Base-by-base conservation (phyloP, 805 yeast species). In the Spathaspora passalidarum region DNA sequence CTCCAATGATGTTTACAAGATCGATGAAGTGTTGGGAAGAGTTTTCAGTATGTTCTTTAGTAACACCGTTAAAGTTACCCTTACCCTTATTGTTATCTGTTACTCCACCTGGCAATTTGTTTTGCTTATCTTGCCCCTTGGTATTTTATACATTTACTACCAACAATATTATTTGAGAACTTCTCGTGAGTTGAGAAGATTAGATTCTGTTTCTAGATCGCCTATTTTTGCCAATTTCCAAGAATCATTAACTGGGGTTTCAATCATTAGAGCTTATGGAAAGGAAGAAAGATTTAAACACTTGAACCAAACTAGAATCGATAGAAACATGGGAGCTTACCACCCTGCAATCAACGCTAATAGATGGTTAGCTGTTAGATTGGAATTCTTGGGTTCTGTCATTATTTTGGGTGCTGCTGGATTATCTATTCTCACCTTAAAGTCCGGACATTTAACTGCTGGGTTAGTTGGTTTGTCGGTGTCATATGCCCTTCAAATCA, bases 281-380 rank as follows among this genome's bases (percentile, higher is more conserved):
- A 91, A 87, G 60, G 74, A 76, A 44, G 65, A 69, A 1, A 74
- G 94, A 62, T 87, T 87, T 60, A 69, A 67, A 38, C 80, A 72
- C 55, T 73, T 86, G 62, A 86, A 86, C 61, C 79, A 80, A 58
- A 69, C 78, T 35, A 80, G 87, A 60, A 78, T 91, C 56, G 98
- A 94, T 61, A 79, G 79, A 57, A 92, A 94, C 63, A 81, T 92
- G 86, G 78, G 86, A 56, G 98, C 98, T 0, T 89, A 80, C 59
- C 95, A 89, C 73, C 97, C 97, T 22, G 79, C 96, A 9, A 82
- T 90, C 47, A 86, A 88, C 62, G 91, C 97, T 10, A 94, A 95
- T 65, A 82, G 99, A 70, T 94, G 99, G 99, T 78, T 94, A 50
- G 97, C 98, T 8, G 96, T 89, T 9, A 79, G 99, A 60, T 76